phyloP scores from a whole-genome alignment of 1,284 basidiomycete genomes.

The Meripilus lineatus region DNA sequence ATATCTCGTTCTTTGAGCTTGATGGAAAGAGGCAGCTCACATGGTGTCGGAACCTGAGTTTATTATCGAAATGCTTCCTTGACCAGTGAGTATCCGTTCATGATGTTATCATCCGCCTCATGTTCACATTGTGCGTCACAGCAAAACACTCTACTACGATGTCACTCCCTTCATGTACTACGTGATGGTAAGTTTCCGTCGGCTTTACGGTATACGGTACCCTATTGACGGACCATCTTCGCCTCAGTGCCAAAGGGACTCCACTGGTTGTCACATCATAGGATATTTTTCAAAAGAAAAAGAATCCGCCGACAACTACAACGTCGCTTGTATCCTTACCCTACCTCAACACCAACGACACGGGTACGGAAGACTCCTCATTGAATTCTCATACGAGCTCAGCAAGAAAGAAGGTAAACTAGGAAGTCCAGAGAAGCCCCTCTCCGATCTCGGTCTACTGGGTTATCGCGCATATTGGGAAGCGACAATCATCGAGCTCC shows the following conservation, averaged over 20 bases:
- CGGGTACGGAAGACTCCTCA: constrained; percentile 93
- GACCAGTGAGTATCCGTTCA: constrained; percentile 72
- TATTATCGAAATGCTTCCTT: constrained; percentile 97
- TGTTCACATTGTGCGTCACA: constrained; percentile 30
- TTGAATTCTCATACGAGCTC: constrained; percentile 98
- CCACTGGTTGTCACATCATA: constrained; percentile 89
- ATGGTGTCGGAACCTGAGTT: constrained; percentile 96
- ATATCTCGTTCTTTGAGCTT: constrained; percentile 97
- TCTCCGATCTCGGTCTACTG: constrained; percentile 91
- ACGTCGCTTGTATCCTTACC: constrained; percentile 97
- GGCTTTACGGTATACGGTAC: constrained; percentile 6
- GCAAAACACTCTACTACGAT: constrained; percentile 99
- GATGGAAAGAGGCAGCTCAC: constrained; percentile 95
- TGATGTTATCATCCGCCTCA: neutral
- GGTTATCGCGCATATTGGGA: constrained; percentile 97
- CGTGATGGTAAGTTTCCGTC: constrained; percentile 71
- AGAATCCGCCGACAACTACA: constrained; percentile 96
- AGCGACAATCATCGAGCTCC: constrained; percentile 91
- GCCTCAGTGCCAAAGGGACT: constrained; percentile 76
- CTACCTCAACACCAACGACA: constrained; percentile 96
- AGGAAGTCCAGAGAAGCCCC: constrained; percentile 96
- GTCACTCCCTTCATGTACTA: constrained; percentile 99
- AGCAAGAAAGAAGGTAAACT: constrained; percentile 95
- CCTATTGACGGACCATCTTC: constrained; percentile 9
- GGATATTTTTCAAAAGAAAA: constrained; percentile 99